phyloP scores from a whole-genome alignment of 768 basidiomycete species.

The Infundibulicybe gibba region DNA sequence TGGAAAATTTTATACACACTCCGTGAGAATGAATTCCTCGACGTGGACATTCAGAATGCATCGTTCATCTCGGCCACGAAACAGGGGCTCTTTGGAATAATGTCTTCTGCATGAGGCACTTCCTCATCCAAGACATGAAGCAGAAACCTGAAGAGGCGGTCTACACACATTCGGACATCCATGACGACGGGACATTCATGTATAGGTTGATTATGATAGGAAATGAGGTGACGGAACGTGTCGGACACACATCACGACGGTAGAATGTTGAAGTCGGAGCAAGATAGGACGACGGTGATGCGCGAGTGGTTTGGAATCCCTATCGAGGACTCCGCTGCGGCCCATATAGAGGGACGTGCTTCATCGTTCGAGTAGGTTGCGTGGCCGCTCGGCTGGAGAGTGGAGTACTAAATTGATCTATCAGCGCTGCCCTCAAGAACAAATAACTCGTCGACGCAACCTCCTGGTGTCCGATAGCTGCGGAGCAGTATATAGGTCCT shows the following conservation, averaged over 20 bases:
- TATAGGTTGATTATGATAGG: constrained; percentile 17
- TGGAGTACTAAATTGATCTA: no score
- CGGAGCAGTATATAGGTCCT: no score
- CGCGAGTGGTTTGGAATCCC: constrained; percentile 21
- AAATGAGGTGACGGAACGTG: constrained; percentile 18
- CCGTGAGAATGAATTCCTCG: constrained; percentile 21
- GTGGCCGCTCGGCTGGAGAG: no score
- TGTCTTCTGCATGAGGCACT: no score
- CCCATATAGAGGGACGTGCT: constrained; percentile 9
- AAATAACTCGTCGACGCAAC: no score
- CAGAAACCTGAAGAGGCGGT: constrained; percentile 14
- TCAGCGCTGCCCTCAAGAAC: no score
- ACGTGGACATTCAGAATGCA: no score
- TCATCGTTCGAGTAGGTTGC: no score
- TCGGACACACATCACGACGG: constrained; percentile 16
- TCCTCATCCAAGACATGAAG: no score
- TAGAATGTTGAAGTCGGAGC: constrained; percentile 20
- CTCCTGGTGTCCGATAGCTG: no score
- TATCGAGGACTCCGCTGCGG: constrained; percentile 14
- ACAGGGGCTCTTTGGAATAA: constrained; percentile 1
- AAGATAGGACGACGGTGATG: constrained; percentile 22
- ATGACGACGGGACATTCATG: constrained; percentile 3
- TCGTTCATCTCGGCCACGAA: constrained; percentile 17
- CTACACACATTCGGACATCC: constrained; percentile 7
- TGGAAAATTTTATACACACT: constrained; percentile 24